phyloP scores from a whole-genome alignment of 345 rosid species.

The Moricandia moricandioides region DNA sequence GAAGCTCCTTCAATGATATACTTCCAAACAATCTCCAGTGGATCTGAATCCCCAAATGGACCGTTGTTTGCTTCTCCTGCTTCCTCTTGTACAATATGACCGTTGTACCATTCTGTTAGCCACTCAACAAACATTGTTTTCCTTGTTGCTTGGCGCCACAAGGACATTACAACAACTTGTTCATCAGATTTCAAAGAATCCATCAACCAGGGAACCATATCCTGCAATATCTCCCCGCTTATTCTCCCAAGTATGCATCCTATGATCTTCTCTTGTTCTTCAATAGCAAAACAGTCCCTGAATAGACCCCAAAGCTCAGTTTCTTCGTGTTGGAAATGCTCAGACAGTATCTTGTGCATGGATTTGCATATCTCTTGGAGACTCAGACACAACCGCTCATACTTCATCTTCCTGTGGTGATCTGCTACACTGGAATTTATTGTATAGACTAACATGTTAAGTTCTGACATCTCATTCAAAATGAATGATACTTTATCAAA shows the following conservation, averaged over 20 bases:
- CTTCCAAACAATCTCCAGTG: conserved; percentile 56
- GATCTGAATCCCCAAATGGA: conserved; percentile 44
- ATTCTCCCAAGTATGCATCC: conserved; percentile 72
- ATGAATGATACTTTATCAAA: conserved; percentile 54
- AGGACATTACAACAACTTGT: conserved; percentile 52
- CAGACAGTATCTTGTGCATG: conserved; percentile 60
- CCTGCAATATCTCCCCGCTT: conserved; percentile 64
- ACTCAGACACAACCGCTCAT: conserved; percentile 47
- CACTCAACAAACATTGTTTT: conserved; percentile 82
- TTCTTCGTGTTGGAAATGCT: conserved; percentile 73
- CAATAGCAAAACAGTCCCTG: conserved; percentile 53
- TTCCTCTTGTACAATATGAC: conserved; percentile 37
- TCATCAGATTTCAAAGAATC: conserved; percentile 59
- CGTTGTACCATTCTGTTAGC: conserved; percentile 83
- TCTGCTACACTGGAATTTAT: conserved; percentile 27
- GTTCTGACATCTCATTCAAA: conserved; percentile 57
- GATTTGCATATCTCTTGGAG: conserved; percentile 64
- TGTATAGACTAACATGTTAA: conserved; percentile 36
- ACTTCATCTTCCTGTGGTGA: conserved; percentile 29
- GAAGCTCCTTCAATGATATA: conserved; percentile 49
- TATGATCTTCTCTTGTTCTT: conserved; percentile 81
- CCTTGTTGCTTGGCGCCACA: conserved; percentile 65
- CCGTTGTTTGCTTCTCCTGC: conserved; percentile 32
- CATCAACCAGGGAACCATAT: conserved; percentile 79
- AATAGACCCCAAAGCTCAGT: conserved; percentile 71